Base-by-base conservation (phyloP, 176 grass and related monocot genomes). In the Triticum turgidum region DNA sequence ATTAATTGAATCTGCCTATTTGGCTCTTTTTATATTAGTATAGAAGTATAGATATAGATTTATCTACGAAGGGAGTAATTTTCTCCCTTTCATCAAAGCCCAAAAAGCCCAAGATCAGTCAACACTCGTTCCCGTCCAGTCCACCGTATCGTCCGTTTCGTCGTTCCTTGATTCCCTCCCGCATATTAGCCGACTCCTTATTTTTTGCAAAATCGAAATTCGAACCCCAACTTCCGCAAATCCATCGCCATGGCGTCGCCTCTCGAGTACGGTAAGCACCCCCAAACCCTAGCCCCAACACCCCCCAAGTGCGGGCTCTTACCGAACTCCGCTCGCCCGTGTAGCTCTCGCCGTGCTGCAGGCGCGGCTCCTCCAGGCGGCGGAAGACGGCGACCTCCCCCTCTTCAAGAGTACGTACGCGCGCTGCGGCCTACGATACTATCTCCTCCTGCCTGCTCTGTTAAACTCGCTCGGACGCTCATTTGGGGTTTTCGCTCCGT, bases 281-380 rank as follows among this genome's bases (percentile, higher is more conserved):
- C 72, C 72, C 71, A 75, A 75, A 75, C 42, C 72, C 72, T 75
- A 75, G 27, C 12, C 72, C 72, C 42, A 51, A 1, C 13, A 5
- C 13, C 6, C 4, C 42, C 24, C 42, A 75, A n/a, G 35, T 5
- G 69, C 20, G 69, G 37, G 24, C 72, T 49, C 69, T 72, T 49
- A 75, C 24, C 71, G 9, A 75, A 18, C 42, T 51, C 42, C 42
- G 22, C 13, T 75, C 24, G 11, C 45, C 71, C 71, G 22, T 75
- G 72, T 8, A 75, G 72, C 42, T 5, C 15, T 7, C 72, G 13
- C 42, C 24, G 72, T 15, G 8, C 42, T 75, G 13, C 72, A 25
- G 24, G 72, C 29, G 72, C 72, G 47, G 72, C 72, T 75, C 42
- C 72, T 75, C 72, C 72, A 51, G 72, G 72, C 72, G 42, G 72